Evolutionary conservation across 345 rosid species (phyloP).

Genomic region (Rhizophora apiculata): DNA sequence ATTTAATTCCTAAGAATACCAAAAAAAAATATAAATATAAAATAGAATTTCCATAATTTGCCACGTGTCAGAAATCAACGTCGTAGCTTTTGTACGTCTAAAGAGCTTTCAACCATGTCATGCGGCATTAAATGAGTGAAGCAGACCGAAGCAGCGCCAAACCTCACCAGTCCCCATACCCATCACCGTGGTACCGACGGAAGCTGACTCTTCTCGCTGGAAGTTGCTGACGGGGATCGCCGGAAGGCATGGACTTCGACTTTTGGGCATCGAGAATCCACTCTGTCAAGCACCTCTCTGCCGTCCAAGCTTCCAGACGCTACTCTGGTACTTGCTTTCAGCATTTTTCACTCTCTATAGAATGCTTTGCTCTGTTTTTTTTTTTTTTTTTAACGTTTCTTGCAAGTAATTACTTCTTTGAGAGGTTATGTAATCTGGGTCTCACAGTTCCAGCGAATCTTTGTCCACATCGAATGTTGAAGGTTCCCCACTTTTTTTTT

Average conservation of each 20-base stretch:
- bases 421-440: constrained; percentile 5
- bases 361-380: neutral
- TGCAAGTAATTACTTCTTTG: neutral
- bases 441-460: neutral
- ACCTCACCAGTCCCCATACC: too few species aligned
- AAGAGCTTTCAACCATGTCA: too few species aligned
- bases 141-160: too few species aligned
- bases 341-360: neutral
- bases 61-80: too few species aligned
- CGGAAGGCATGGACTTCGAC: constrained; percentile 42
- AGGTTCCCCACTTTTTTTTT: neutral
- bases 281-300: constrained; percentile 39
- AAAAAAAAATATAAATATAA: too few species aligned
- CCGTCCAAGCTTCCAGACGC: constrained; percentile 30
- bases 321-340: constrained; percentile 24
- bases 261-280: constrained; percentile 37
- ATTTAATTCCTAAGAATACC: too few species aligned
- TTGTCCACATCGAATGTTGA: neutral
- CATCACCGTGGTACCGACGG: too few species aligned
- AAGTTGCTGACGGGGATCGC: too few species aligned
- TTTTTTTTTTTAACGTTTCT: neutral
- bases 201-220: too few species aligned
- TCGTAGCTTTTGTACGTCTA: too few species aligned
- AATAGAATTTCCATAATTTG: too few species aligned
- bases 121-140: too few species aligned